phyloP scores from a whole-genome alignment of 2,329 filamentous ascomycete species.

The Epichloe coenophiala region DNA sequence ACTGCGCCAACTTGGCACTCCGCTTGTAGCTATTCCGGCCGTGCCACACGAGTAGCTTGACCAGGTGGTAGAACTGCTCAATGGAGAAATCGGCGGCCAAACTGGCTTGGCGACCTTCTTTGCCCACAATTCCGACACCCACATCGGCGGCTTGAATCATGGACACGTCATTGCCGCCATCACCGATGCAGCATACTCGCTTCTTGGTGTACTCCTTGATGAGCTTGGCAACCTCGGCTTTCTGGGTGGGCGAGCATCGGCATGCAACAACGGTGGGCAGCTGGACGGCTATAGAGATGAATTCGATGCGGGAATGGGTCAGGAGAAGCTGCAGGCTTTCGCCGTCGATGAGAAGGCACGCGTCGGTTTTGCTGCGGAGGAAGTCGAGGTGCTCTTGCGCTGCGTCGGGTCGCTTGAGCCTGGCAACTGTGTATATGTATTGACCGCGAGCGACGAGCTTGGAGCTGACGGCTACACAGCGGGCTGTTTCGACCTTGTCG shows the following conservation, averaged over 20 bases:
- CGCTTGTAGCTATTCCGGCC: slow-evolving; percentile 95
- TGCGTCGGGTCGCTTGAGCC: slow-evolving; percentile 68
- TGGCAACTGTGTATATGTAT: slow-evolving; percentile 86
- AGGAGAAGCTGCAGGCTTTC: slow-evolving; percentile 79
- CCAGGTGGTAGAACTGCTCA: slow-evolving; percentile 86
- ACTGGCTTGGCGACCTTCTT: slow-evolving; percentile 89
- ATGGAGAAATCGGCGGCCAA: slow-evolving; percentile 95
- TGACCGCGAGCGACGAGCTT: slow-evolving; percentile 89
- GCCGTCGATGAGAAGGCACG: slow-evolving; percentile 85
- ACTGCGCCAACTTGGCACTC: slow-evolving; percentile 87
- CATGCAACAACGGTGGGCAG: slow-evolving; percentile 91
- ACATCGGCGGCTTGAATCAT: slow-evolving; percentile 99
- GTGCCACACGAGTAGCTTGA: slow-evolving; percentile 97
- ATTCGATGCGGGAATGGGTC: slow-evolving; percentile 67
- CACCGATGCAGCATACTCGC: slow-evolving; percentile 91
- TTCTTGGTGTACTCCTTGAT: slow-evolving; percentile 90
- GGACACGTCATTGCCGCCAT: slow-evolving; percentile 94
- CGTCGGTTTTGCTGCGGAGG: slow-evolving; percentile 73
- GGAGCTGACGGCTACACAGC: slow-evolving; percentile 88
- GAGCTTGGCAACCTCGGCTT: slow-evolving; percentile 81
- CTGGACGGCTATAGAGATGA: slow-evolving; percentile 76
- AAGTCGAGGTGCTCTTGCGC: slow-evolving; percentile 84
- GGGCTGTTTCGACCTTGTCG: slow-evolving; percentile 94
- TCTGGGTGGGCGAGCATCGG: slow-evolving; percentile 91
- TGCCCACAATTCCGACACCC: slow-evolving; percentile 93